Evolutionary conservation across 1,284 basidiomycete species (phyloP).

Genomic region (Cryptococcus sp.): DNA sequence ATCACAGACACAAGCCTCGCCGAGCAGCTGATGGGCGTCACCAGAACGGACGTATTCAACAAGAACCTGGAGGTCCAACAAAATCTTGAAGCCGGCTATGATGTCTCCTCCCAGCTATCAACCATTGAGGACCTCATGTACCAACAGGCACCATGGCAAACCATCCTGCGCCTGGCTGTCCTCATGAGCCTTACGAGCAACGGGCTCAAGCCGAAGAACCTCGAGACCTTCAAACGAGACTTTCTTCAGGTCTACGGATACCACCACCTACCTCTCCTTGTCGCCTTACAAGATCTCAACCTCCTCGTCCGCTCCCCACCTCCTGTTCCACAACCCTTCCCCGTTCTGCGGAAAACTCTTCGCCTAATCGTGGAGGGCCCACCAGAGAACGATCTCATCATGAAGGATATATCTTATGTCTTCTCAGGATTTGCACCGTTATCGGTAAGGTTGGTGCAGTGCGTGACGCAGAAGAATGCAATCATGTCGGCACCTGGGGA

Average conservation of each 20-base stretch:
- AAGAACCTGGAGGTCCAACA: constrained; percentile 93
- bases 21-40: constrained; percentile 82
- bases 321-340: constrained; percentile 57
- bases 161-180: constrained; percentile 75
- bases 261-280: constrained; percentile 75
- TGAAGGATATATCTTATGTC: constrained; percentile 90
- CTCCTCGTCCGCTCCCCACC: constrained; percentile 55
- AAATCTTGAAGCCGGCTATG: constrained; percentile 88
- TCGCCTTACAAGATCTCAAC: constrained; percentile 70
- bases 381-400: constrained; percentile 57
- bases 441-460: constrained; percentile 86
- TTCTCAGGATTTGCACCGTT: constrained; percentile 97
- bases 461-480: constrained; percentile 82
- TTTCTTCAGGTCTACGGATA: constrained; percentile 94
- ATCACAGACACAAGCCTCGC: constrained; percentile 81
- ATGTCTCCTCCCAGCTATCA: constrained; percentile 68
- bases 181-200: constrained; percentile 77
- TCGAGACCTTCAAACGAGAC: constrained; percentile 88
- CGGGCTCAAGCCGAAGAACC: constrained; percentile 78
- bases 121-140: constrained; percentile 84
- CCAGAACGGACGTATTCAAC: constrained; percentile 85
- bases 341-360: constrained; percentile 73
- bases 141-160: constrained; percentile 73
- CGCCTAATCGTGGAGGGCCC: constrained; percentile 84
- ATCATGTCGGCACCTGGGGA: constrained; percentile 55